Evolutionary conservation across 2,329 filamentous ascomycete species (phyloP), one percentile per base, ranked within the genome.

Genomic region (Paracamarosporium sp.): DNA sequence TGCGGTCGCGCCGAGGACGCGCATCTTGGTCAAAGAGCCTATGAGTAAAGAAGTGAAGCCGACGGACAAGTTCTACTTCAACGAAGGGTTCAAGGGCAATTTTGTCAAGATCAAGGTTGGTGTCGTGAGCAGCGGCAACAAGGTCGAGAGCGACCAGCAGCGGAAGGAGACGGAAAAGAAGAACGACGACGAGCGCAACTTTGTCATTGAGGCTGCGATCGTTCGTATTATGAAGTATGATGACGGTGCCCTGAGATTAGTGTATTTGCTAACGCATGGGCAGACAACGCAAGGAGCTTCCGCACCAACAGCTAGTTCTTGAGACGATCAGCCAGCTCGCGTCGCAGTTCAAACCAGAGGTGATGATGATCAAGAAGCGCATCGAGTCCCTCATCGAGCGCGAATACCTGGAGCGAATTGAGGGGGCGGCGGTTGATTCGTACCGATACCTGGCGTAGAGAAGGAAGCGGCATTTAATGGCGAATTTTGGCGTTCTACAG

Each of bases 91-190:
- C 78, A 83, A 86, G 46, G 93, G 91, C 78, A 93, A 92, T 72
- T 88, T 90, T 48, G 85, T 95, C 69, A 92, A 91, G 75, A 92
- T 97, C 78, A 96, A 96, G 76, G 91, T 95, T 20, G 92, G 92
- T 22, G 90, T 95, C 5, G 90, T 97, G 65, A 90, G 83, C 48
- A 86, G 88, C 1, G 86, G 89, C 17, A 96, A 92, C 73, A 95
- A 92, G 78, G 90, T 96, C 0, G 94, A 98, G 78, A 92, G 87
- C 51, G 81, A 84, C 51, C 80, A 82, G 30, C 86, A 89, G 74
- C 80, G 86, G 41, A 88, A 86, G 75, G 86, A 86, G 50, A 94
- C 91, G 0, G 88, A 93, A 73, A 85, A 88, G 67, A 90, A 90
- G 81, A 92, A 90, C 64, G 86, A 91, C 65, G 87, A 91, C 72